phyloP scores from a whole-genome alignment of 2,329 filamentous ascomycete species.

The Tympanopsis confertula region DNA sequence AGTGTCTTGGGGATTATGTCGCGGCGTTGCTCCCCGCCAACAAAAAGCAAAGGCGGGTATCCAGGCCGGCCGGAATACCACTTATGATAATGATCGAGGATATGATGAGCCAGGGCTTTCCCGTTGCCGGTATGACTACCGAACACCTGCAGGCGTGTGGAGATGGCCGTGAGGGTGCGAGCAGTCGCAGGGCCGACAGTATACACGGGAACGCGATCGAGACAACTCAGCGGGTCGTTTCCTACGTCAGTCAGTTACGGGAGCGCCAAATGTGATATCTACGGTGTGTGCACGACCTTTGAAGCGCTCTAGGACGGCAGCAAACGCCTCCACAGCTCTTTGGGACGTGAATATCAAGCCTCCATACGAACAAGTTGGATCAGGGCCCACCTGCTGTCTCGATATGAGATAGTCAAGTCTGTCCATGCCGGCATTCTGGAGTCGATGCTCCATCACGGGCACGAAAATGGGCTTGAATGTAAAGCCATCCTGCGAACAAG shows the following conservation, averaged over 20 bases:
- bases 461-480: slow-evolving; percentile 58
- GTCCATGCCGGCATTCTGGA: slow-evolving; percentile 46
- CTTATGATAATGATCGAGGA: slow-evolving; percentile 62
- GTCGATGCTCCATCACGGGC: slow-evolving; percentile 64
- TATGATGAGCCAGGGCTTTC: slow-evolving; percentile 65
- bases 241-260: slow-evolving; percentile 11
- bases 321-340: slow-evolving; percentile 69
- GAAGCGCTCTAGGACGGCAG: slow-evolving; percentile 45
- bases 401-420: slow-evolving; percentile 38
- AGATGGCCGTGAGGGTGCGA: slow-evolving; percentile 52
- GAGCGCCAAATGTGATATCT: slow-evolving; percentile 7
- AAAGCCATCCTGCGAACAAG: slow-evolving; percentile 22
- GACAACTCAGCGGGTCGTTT: slow-evolving; percentile 5
- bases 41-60: slow-evolving; percentile 64
- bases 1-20: slow-evolving; percentile 82
- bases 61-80: slow-evolving; percentile 32
- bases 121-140: slow-evolving; percentile 80
- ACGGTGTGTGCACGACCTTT: slow-evolving; percentile 18
- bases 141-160: slow-evolving; percentile 48
- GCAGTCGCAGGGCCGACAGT: slow-evolving; percentile 74
- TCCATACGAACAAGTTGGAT: slow-evolving; percentile 39
- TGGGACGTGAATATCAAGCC: slow-evolving; percentile 80
- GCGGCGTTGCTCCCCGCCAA: slow-evolving; percentile 78
- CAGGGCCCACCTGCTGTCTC: slow-evolving; percentile 24
- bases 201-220: slow-evolving; percentile 53